phyloP scores from a whole-genome alignment of 306 rosid genomes.

The Casuarina glauca region DNA sequence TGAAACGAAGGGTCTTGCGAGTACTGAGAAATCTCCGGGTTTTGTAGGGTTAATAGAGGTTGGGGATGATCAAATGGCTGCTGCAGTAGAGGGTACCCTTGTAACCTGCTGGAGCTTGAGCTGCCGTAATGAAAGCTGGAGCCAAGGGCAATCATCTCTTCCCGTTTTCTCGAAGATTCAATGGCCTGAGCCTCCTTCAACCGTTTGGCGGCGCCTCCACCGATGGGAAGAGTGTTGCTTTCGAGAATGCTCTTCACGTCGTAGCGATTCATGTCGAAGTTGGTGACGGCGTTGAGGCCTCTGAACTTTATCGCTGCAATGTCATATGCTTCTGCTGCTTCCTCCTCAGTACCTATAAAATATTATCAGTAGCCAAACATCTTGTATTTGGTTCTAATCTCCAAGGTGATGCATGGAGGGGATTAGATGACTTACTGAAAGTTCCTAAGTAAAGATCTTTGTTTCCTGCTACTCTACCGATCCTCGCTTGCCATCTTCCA shows the following conservation, averaged over 20 bases:
- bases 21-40: conserved; percentile 57
- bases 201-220: conserved; percentile 93
- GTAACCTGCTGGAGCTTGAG: conserved; percentile 40
- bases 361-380: no score
- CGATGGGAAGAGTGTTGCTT: conserved; percentile 89
- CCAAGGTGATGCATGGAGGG: conserved; percentile 1
- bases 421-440: conserved; percentile 61
- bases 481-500: conserved; percentile 99
- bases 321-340: conserved; percentile 99
- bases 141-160: conserved; percentile 71
- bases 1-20: conserved; percentile 54
- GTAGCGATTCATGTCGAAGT: conserved; percentile 94
- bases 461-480: conserved; percentile 98
- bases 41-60: conserved; percentile 70
- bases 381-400: neutral
- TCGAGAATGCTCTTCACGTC: conserved; percentile 89
- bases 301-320: conserved; percentile 94
- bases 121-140: conserved; percentile 59
- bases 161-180: conserved; percentile 78
- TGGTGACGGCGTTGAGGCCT: conserved; percentile 90
- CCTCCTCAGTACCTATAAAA: conserved; percentile 81
- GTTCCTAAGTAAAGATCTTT: conserved; percentile 98
- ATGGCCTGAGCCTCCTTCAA: conserved; percentile 93
- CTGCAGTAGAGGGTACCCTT: conserved; percentile 56
- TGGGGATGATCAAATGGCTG: conserved; percentile 51